phyloP scores from a whole-genome alignment of 192 early-diverging fungal species.

The Dimargaris verticillata region DNA sequence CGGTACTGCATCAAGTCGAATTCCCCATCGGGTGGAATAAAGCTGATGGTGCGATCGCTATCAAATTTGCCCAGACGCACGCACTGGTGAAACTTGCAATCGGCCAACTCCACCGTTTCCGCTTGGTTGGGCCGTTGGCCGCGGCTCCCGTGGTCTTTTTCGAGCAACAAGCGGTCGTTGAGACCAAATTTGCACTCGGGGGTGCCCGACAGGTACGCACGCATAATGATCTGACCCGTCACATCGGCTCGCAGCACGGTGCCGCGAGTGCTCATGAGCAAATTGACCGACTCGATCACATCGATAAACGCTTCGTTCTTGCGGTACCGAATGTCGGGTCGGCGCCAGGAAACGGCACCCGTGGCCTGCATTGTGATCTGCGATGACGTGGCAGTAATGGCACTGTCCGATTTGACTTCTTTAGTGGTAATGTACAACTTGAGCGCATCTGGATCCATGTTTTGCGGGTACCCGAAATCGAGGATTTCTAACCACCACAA shows the following conservation, averaged over 20 bases:
- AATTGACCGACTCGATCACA: conserved; percentile 94
- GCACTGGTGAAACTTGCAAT: conserved; percentile 98
- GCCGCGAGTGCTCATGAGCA: conserved; percentile 74
- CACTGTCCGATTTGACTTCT: conserved; percentile 59
- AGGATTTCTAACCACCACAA: too few relatives aligned
- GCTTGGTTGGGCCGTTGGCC: conserved; percentile 16
- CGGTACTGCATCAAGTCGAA: conserved; percentile 95
- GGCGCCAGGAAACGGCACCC: conserved; percentile 81
- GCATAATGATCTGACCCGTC: conserved; percentile 79
- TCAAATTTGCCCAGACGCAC: conserved; percentile 88
- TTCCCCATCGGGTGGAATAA: conserved; percentile 94
- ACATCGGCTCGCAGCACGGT: conserved; percentile 82
- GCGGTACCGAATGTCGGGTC: conserved; percentile 85
- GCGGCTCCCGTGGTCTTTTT: conserved; percentile 21
- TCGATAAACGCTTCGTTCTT: conserved; percentile 98
- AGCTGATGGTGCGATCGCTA: conserved; percentile 82
- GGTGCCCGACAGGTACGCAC: conserved; percentile 89
- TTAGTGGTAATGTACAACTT: conserved; percentile 80
- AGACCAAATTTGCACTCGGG: conserved; percentile 96
- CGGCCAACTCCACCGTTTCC: conserved; percentile 81
- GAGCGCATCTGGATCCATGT: conserved; percentile 64
- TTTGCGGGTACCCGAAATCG: conserved; percentile 80
- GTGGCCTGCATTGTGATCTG: conserved; percentile 93
- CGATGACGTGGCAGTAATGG: conserved; percentile 39
- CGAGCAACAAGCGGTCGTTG: conserved; percentile 85